Conservation (phyloP, 768 basidiomycete genomes). For the Crepidotus variabilis region DNA sequence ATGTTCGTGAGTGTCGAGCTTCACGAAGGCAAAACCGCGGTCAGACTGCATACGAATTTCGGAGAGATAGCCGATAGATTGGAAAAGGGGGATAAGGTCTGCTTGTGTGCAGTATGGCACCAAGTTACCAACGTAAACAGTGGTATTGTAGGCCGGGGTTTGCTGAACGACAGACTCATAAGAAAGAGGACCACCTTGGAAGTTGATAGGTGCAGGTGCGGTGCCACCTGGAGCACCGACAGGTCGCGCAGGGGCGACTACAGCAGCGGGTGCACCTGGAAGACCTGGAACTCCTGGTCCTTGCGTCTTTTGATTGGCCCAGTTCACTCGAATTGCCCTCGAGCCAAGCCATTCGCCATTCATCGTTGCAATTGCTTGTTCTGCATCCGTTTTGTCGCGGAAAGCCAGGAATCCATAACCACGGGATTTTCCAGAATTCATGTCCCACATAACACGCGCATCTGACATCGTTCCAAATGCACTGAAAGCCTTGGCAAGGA, state of each 20-base stretch:
- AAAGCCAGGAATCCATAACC: conserved; percentile 99
- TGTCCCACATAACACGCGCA: conserved; percentile 99
- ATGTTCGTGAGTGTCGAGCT: conserved; percentile 97
- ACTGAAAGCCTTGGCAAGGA: conserved; percentile 93
- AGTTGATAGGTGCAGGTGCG: conserved; percentile 88
- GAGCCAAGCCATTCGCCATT: conserved; percentile 99
- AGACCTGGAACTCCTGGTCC: conserved; percentile 37
- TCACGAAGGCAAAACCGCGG: conserved; percentile 98
- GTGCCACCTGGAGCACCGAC: conserved; percentile 33
- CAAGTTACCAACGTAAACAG: conserved; percentile 98
- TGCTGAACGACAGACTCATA: conserved; percentile 94
- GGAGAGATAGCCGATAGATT: conserved; percentile 96
- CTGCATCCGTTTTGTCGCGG: conserved; percentile 98
- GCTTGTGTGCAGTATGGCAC: conserved; percentile 97
- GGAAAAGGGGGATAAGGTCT: conserved; percentile 96
- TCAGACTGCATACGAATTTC: conserved; percentile 99
- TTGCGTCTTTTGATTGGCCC: conserved; percentile 98
- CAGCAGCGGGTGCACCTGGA: conserved; percentile 4
- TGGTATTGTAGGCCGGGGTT: conserved; percentile 90
- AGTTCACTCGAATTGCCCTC: conserved; percentile 98
- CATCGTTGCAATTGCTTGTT: conserved; percentile 99
- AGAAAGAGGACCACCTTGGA: conserved; percentile 82
- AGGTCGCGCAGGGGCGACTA: conserved; percentile 36
- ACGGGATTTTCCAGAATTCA: conserved; percentile 98
- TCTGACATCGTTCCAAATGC: conserved; percentile 97